These are phyloP conservation scores for Colletotrichum theobromicola DNA, from an alignment of 2,329 filamentous ascomycete species.

Conservation along the genomic window DNA sequence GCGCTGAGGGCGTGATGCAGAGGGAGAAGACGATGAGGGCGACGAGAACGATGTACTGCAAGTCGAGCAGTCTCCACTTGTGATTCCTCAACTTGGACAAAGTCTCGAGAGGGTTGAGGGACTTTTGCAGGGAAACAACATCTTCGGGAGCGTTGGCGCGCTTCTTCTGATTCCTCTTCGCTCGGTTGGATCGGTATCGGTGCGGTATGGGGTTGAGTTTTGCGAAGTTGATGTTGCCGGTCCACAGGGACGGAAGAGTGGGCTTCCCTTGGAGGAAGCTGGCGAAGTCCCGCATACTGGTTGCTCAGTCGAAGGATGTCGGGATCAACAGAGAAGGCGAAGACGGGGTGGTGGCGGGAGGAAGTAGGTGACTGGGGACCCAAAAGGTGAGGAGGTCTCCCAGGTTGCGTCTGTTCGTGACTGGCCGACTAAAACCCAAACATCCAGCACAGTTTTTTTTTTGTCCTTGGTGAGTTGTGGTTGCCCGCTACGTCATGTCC, in stretches of 20 bases:
- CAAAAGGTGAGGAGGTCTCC: neutral
- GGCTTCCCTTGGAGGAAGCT: slow-evolving; percentile 44
- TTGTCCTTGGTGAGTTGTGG: neutral
- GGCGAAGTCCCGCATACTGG: slow-evolving; percentile 42
- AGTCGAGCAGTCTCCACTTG: slow-evolving; percentile 82
- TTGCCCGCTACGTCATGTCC: slow-evolving; percentile 10
- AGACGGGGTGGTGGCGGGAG: neutral
- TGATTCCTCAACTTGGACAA: slow-evolving; percentile 77
- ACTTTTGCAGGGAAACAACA: slow-evolving; percentile 79
- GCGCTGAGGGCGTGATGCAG: slow-evolving; percentile 81
- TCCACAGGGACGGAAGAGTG: slow-evolving; percentile 41
- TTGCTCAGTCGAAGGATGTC: neutral
- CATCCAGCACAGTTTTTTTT: neutral
- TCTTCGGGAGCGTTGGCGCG: slow-evolving; percentile 53
- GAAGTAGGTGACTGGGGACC: neutral
- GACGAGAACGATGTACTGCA: slow-evolving; percentile 80
- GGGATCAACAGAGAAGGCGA: neutral
- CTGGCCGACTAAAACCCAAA: slow-evolving; percentile 7
- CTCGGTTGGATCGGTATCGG: slow-evolving; percentile 43
- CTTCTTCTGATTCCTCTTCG: slow-evolving; percentile 43
- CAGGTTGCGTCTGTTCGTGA: neutral
- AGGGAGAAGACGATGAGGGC: slow-evolving; percentile 82
- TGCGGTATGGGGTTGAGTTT: slow-evolving; percentile 47
- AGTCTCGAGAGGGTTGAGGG: slow-evolving; percentile 81
- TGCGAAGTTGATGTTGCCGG: slow-evolving; percentile 45